Evolutionary conservation across 805 yeast genomes (phyloP), one percentile per base, ranked within the genome.

Genomic region (Monosporozyma aerobia): DNA sequence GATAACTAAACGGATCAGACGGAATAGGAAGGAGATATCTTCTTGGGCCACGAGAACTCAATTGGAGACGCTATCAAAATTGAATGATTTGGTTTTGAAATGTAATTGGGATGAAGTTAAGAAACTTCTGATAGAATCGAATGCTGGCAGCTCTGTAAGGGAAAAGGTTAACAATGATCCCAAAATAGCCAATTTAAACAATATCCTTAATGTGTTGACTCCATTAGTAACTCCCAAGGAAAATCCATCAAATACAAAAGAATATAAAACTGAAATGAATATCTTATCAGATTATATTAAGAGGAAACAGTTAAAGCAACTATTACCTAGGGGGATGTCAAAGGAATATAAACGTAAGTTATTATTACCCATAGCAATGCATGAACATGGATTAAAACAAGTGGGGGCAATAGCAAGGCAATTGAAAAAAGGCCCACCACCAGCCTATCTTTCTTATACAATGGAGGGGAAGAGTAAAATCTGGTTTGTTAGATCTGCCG

Each of bases 401-500:
- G 46, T 68, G 29, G 51, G 56, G 27, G 41, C 54, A 19, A 48
- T 65, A 3, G 56, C 59, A 19, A 46, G 52, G 27, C 58, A 58
- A 53, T 50, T 67, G 22, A 49, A 57, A 7, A 60, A 54, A 29
- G 69, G 69, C 1, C 60, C 68, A 2, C 70, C 69, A 0, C 51
- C 51, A 33, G 58, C 59, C 3, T 37, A 47, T 2, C 25, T 65
- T 14, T 59, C 51, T 14, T 59, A 59, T 35, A 65, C 69, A 7
- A 51, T 54, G 10, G 63, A 61, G 5, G 67, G 67, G 4, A 57
- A 54, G 19, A 52, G 60, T 14, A 59, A 54, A 29, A 59, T 68
- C 3, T 67, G 68, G 69, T 68, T 67, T 52, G 57, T 67, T 3
- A 54, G 69, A 45, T 61, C 67, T 5, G 59, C 65, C 0, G 30